Evolutionary conservation across 371 early-diverging fungal species (phyloP).

Genomic region (Coemansia sp.): DNA sequence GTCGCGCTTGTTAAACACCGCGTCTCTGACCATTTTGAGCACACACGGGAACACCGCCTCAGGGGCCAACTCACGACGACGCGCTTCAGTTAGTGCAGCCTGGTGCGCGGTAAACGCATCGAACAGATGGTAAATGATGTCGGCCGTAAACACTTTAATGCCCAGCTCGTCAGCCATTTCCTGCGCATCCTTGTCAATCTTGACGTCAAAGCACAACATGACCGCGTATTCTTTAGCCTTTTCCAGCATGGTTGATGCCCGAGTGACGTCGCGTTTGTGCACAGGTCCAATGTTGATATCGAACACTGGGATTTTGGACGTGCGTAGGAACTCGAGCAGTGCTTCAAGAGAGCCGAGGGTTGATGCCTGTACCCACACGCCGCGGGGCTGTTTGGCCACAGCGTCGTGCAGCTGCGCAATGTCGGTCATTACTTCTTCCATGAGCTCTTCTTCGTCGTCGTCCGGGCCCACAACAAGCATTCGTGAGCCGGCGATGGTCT

Average conservation of each 20-base stretch:
- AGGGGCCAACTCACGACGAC: constrained; percentile 84
- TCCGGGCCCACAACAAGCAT: constrained; percentile 91
- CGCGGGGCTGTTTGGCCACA: constrained; percentile 85
- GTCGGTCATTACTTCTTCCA: constrained; percentile 93
- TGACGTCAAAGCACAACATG: constrained; percentile 99
- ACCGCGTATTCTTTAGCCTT: constrained; percentile 87
- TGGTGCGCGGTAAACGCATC: constrained; percentile 92
- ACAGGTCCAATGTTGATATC: constrained; percentile 98
- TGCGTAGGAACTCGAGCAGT: constrained; percentile 92
- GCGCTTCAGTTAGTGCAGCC: constrained; percentile 74
- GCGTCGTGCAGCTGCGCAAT: constrained; percentile 72
- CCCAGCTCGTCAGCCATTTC: constrained; percentile 92
- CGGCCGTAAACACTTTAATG: constrained; percentile 94
- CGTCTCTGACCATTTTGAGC: constrained; percentile 91
- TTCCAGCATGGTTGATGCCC: constrained; percentile 92
- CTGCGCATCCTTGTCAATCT: constrained; percentile 95
- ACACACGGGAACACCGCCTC: constrained; percentile 96
- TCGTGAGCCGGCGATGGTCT: constrained; percentile 98
- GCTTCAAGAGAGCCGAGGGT: constrained; percentile 99
- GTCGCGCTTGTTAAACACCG: constrained; percentile 94
- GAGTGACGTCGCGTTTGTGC: constrained; percentile 97
- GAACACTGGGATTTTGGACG: constrained; percentile 94
- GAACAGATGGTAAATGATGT: constrained; percentile 99
- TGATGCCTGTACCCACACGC: constrained; percentile 99
- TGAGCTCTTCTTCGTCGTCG: constrained; percentile 94